A percentile compares a stretch with the other conserved stretches of the same genome.
Conservation (phyloP, 228 moss, liverwort and hornwort genomes). For the Sphagnum fallax region DNA sequence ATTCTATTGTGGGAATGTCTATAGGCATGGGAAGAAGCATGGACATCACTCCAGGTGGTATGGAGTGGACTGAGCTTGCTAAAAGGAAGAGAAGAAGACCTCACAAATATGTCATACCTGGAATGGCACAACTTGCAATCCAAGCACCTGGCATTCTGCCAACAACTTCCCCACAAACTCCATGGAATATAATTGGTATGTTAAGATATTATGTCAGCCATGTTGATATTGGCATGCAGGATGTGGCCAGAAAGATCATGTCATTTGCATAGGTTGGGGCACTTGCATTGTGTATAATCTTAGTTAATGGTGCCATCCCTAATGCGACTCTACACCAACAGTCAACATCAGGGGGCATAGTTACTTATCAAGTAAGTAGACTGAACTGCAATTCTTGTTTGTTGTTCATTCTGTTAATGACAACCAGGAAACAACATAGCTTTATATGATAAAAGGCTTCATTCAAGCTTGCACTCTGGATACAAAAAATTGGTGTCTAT, state of each 20-base stretch:
- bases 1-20: slow-evolving; percentile 32
- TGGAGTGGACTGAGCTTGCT: slow-evolving; percentile 29
- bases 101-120: slow-evolving; percentile 24
- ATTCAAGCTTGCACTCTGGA: too few species aligned
- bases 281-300: slow-evolving; percentile 60
- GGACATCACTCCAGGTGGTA: slow-evolving; percentile 17
- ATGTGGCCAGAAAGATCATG: slow-evolving; percentile 65
- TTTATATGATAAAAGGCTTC: too few species aligned
- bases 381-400: neutral
- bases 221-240: slow-evolving; percentile 16
- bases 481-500: too few species aligned
- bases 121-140: slow-evolving; percentile 10
- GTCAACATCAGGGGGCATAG: slow-evolving; percentile 63
- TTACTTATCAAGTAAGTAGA: slow-evolving; percentile 59
- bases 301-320: slow-evolving; percentile 65
- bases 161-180: slow-evolving; percentile 10
- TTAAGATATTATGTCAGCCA: too few species aligned
- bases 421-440: neutral
- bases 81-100: slow-evolving; percentile 59
- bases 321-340: slow-evolving; percentile 62
- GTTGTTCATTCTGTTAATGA: neutral
- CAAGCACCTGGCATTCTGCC: slow-evolving; percentile 1
- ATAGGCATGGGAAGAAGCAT: slow-evolving; percentile 35
- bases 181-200: neutral
- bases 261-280: slow-evolving; percentile 54